Base-by-base conservation (phyloP, 2,329 filamentous ascomycete genomes). In the Nigrospora sphaerica region DNA sequence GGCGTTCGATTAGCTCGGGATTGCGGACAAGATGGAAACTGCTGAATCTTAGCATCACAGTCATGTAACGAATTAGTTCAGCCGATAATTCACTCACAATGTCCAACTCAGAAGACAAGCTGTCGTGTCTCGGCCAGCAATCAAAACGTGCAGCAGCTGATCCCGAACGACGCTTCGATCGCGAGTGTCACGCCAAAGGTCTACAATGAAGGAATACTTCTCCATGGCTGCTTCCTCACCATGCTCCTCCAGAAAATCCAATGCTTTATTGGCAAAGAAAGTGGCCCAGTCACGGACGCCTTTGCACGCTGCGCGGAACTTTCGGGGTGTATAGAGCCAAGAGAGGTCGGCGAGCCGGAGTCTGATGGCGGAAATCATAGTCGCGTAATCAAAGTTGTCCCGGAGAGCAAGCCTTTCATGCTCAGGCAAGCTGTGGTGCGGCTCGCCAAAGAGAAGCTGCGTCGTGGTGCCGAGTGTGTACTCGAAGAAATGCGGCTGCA, bases 201-300 rank as follows among this genome's bases (percentile, higher is more conserved):
- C 62, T 66, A 77, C 57, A 60, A 71, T 57, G 46, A 70, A 62
- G 37, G 73, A 54, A 50, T 74, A 78, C 38, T 57, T 66, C 52
- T 69, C 62, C 5, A 23, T 12, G 11, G 49, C 49, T 10, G 35
- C 37, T 19, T 55, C 50, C 16, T 49, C 46, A 4, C 48, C 49
- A 12, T 42, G 10, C 6, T 44, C 32, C 1, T 51, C 43, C n/a
- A 45, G 41, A 23, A 49, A 50, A 13, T 48, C 36, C 14, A 55
- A 11, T 3, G 49, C 4, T 70, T 63, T n/a, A 65, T 72, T 64
- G 2, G 50, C 48, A 19, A 59, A 56, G 17, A 53, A 54, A 2
- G 47, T 39, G 6, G 54, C 56, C 54, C 53, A 59, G 3, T 49
- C 38, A 12, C 45, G 52, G 2, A 58, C 55, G 11, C 18, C 46